Base-by-base conservation (phyloP, 2,329 filamentous ascomycete genomes). In the Trichoderma aggressivum region DNA sequence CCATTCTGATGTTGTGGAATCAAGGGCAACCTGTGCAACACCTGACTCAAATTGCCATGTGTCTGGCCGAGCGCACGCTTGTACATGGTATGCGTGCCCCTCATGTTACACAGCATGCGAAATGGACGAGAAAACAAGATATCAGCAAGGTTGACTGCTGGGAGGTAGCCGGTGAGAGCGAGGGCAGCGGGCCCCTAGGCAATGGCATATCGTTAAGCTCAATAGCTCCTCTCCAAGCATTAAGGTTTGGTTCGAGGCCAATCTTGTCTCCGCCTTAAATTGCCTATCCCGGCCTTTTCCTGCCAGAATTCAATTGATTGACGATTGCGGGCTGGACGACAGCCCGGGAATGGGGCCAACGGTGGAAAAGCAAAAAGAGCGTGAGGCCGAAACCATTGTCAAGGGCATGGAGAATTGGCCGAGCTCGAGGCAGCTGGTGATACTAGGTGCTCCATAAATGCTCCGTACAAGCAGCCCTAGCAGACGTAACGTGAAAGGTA, bases 221-320 rank as follows among this genome's bases (percentile, higher is more conserved):
- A 32, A 58, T 47, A 59, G 65, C 65, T 68, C 55, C n/a, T 60
- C 34, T 39, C 30, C 30, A 60, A 39, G 60, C 21, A 26, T 59
- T 68, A 68, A 47, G 43, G 65, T 68, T 68, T 68, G 63, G 65
- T 18, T 68, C 36, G 26, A 59, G 65, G 65, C 36, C 55, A 43
- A 60, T 32, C 65, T 34, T 26, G 36, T 47, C 55, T 55, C 53
- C 65, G 65, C 65, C 65, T 32, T 26, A 7, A 43, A 43, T 59
- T 68, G 55, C 65, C 55, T 34, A 68, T 59, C 65, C 65, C 65
- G 65, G 65, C 65, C 39, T 24, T 68, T 59, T 39, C 36, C 39
- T 59, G n/a, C 55, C 43, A 43, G 24, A 50, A 59, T n/a, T 43
- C 18, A 43, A 47, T 36, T 12, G 8, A n/a, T 66, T 26, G 65